These are phyloP conservation scores for Podila verticillata DNA, from an alignment of 192 early-diverging fungal species.

Conservation along the genomic window DNA sequence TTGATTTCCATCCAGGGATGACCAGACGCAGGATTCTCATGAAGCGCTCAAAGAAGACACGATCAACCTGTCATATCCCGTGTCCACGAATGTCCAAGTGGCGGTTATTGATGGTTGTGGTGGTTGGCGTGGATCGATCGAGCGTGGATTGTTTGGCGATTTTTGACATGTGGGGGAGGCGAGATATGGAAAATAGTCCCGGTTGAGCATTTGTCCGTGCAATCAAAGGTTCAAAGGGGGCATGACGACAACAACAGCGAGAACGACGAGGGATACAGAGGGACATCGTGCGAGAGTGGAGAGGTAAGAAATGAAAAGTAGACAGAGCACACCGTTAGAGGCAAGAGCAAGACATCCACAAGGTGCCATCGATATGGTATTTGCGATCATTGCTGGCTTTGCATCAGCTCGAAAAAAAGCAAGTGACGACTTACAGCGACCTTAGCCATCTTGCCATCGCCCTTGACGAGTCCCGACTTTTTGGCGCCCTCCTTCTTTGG, in stretches of 20 bases:
- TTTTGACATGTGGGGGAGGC: conserved; percentile 1
- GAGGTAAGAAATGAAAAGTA: not conserved
- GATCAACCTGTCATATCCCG: conserved; percentile 53
- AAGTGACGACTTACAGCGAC: conserved; percentile 30
- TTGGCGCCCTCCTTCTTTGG: conserved; percentile 34
- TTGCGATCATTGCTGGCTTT: not conserved
- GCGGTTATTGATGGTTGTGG: not conserved
- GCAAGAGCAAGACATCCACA: not conserved
- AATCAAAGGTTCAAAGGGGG: not conserved
- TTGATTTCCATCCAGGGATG: conserved; percentile 84
- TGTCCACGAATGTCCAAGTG: not conserved
- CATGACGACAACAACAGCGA: not conserved
- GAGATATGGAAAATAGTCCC: not conserved
- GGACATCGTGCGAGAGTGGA: not conserved
- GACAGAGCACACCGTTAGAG: no score
- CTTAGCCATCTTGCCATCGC: conserved; percentile 39
- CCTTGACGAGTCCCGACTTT: conserved; percentile 35
- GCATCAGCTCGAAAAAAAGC: not conserved
- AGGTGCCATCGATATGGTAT: not conserved
- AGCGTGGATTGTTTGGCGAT: not conserved
- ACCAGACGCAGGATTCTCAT: conserved; percentile 79
- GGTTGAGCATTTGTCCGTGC: not conserved
- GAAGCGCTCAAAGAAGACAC: conserved; percentile 66
- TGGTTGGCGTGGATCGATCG: not conserved
- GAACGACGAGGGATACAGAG: not conserved